phyloP scores from a whole-genome alignment of 768 basidiomycete genomes.

The Brasilioporus rufonigricans region DNA sequence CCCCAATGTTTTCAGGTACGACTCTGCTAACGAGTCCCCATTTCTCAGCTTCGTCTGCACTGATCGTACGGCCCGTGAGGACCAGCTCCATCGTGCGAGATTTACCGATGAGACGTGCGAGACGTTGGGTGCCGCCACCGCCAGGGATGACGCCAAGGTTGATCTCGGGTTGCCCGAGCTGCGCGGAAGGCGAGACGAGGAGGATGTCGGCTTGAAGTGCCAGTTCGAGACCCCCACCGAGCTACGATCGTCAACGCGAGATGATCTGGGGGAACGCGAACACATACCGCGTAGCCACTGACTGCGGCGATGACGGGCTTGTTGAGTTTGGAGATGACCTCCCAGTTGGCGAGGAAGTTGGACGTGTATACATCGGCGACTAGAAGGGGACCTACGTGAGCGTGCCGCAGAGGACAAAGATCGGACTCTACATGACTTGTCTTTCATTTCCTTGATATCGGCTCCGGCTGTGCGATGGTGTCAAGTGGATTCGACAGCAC shows the following conservation, averaged over 20 bases:
- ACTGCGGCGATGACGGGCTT: conserved; percentile 98
- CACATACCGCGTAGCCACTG: conserved; percentile 84
- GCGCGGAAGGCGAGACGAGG: conserved; percentile 84
- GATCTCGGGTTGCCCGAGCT: conserved; percentile 96
- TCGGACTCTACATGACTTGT: conserved; percentile 74
- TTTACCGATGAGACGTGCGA: conserved; percentile 84
- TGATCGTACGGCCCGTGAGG: conserved; percentile 80
- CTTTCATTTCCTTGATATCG: conserved; percentile 99
- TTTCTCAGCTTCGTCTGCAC: conserved; percentile 75
- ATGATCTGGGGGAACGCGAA: not conserved
- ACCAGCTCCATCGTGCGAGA: conserved; percentile 93
- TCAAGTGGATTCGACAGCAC: not conserved
- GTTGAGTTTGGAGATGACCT: conserved; percentile 61
- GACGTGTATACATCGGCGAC: conserved; percentile 85
- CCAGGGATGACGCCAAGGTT: conserved; percentile 94
- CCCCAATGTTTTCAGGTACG: conserved; percentile 73
- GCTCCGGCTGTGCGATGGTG: conserved; percentile 67
- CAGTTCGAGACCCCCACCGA: conserved; percentile 96
- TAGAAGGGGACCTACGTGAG: conserved; percentile 26
- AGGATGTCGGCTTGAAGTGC: conserved; percentile 97
- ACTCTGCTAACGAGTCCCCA: conserved; percentile 90
- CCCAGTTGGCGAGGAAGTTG: conserved; percentile 88
- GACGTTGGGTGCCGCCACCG: conserved; percentile 90
- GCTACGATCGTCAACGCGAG: conserved; percentile 44
- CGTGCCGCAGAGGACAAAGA: not conserved